Evolutionary conservation across 345 rosid genomes (phyloP).

Genomic region (Mangifera indica): DNA sequence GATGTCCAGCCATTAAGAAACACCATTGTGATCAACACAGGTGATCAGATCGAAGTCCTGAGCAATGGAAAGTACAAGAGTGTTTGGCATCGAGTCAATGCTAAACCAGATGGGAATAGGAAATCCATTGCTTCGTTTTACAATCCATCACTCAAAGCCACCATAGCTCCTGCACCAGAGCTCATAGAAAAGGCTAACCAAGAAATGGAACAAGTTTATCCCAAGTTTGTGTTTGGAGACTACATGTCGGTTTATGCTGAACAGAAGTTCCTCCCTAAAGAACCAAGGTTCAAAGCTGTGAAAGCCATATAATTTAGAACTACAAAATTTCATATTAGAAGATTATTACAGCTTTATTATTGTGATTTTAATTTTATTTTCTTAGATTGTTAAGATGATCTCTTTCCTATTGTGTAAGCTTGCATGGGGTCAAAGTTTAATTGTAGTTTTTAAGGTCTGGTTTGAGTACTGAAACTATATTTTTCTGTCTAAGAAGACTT

Average conservation of each 20-base stretch:
- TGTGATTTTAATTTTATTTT: background rate
- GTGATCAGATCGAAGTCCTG: constrained; percentile 90
- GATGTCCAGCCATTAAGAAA: constrained; percentile 83
- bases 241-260: constrained; percentile 79
- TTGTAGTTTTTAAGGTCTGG: too few relatives aligned
- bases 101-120: constrained; percentile 52
- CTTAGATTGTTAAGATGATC: background rate
- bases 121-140: constrained; percentile 88
- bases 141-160: constrained; percentile 73
- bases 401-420: too few relatives aligned
- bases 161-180: constrained; percentile 65
- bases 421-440: too few relatives aligned
- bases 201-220: constrained; percentile 42
- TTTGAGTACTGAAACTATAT: too few relatives aligned
- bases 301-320: constrained; percentile 39
- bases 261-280: constrained; percentile 88
- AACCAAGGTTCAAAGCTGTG: constrained; percentile 79
- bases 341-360: background rate
- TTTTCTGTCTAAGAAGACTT: too few relatives aligned
- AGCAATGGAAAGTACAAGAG: constrained; percentile 92
- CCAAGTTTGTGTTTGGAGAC: constrained; percentile 84
- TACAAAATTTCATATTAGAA: constrained; percentile 11
- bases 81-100: constrained; percentile 74
- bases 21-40: constrained; percentile 77
- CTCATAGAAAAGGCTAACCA: constrained; percentile 21